phyloP scores from a whole-genome alignment of 2,329 filamentous ascomycete genomes.

The Corinectria fuckeliana region DNA sequence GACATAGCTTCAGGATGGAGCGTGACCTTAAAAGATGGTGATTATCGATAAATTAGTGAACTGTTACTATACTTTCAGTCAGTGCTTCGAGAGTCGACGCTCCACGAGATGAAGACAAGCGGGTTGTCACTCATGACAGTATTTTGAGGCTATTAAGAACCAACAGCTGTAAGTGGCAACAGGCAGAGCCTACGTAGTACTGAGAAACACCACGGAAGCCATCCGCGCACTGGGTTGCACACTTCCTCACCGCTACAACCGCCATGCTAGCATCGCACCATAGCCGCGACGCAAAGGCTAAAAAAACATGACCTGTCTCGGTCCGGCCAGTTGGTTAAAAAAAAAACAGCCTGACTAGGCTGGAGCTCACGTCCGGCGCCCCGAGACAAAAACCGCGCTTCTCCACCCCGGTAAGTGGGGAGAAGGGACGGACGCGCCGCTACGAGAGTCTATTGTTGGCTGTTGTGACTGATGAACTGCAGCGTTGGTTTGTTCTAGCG shows the following conservation, averaged over 20 bases:
- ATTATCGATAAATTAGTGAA: conserved; percentile 10
- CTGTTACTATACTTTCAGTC: background rate
- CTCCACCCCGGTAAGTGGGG: background rate
- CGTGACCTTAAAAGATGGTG: conserved; percentile 31
- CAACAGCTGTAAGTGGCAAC: no score
- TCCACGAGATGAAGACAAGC: background rate
- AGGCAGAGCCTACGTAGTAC: background rate
- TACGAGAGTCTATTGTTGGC: background rate
- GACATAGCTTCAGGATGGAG: conserved; percentile 26
- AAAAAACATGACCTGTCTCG: background rate
- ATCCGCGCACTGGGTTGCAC: background rate
- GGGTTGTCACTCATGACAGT: background rate
- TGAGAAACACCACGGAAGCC: background rate
- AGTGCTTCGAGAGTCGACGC: background rate
- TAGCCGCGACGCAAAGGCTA: background rate
- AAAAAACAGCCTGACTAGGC: no score
- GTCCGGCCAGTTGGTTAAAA: background rate
- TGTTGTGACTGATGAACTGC: no score
- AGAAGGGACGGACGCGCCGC: background rate
- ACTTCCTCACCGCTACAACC: background rate
- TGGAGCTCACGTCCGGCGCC: background rate
- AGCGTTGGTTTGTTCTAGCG: background rate
- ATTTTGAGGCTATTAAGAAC: no score
- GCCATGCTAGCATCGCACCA: background rate
- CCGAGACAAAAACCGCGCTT: no score